phyloP scores from a whole-genome alignment of 176 grass and related monocot species.

The Pharus latifolius region DNA sequence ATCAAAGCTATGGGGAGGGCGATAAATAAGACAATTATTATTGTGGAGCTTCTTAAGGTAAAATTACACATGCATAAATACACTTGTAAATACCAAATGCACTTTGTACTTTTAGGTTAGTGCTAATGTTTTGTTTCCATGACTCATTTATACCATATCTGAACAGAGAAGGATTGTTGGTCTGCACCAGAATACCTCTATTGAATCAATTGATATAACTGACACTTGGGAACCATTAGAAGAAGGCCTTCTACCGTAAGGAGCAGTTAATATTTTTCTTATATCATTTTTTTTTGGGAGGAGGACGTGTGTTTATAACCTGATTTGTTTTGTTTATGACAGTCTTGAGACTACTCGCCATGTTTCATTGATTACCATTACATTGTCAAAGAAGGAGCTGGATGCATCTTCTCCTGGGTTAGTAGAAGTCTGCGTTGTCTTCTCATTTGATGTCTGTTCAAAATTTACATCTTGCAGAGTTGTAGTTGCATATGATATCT shows the following conservation, averaged over 20 bases:
- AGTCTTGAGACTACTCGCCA: constrained; percentile 68
- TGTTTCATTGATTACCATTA: constrained; percentile 66
- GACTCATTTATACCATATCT: neutral
- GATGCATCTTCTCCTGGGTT: constrained; percentile 55
- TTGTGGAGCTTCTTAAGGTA: constrained; percentile 72
- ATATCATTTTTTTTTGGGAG: neutral
- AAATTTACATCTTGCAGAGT: neutral
- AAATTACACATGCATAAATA: neutral
- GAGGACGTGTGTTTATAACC: neutral
- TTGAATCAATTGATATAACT: constrained; percentile 54
- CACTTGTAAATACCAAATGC: neutral
- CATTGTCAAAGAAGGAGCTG: constrained; percentile 67
- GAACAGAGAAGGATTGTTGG: constrained; percentile 61
- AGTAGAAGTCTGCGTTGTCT: neutral
- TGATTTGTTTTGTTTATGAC: neutral
- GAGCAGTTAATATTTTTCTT: neutral
- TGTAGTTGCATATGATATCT: neutral
- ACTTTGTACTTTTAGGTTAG: neutral
- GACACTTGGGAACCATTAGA: constrained; percentile 79
- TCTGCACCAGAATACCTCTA: constrained; percentile 50
- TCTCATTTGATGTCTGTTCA: neutral
- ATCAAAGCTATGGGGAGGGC: constrained; percentile 78
- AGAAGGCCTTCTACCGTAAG: constrained; percentile 59
- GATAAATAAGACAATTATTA: constrained; percentile 52
- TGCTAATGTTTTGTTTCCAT: neutral